Evolutionary conservation across 306 rosid species (phyloP), one percentile per base, ranked within the genome.

Genomic region (Casuarina equisetifolia): DNA sequence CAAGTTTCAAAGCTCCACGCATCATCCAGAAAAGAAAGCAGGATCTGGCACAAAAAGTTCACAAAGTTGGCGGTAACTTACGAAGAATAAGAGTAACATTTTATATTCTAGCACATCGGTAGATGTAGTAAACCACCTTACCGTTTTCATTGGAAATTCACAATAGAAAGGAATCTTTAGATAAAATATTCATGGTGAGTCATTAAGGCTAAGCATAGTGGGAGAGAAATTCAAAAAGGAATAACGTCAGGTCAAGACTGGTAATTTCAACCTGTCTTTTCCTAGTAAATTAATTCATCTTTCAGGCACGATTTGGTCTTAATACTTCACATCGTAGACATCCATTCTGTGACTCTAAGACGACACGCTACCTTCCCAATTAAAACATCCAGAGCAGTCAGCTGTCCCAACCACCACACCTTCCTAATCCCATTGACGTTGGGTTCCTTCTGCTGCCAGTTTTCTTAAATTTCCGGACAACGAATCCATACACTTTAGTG

Each of bases 321-420:
- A 9, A 20, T 58, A 13, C 35, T 58, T 62, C 44, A 36, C 36
- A 12, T 35, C 43, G 9, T 38, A 61, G 68, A 43, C 44, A 25
- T 12, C 2, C 67, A 11, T 32, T 61, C 35, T 59, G 17, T 35
- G 25, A 32, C 42, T 16, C 25, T 4, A 11, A 15, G 38, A 11
- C 4, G 61, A 54, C 16, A n/a, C 17, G 19, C 1, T 55, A 52
- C 7, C 38, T 35, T 12, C 68, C 42, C n/a, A 40, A 39, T 40
- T 13, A 42, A 42, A 66, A 66, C 48, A 40, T 15, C 6, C 32
- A 46, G 10, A 67, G 17, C 48, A 42, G 71, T 67, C 8, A n/a
- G 50, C 71, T 42, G 3, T 67, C 71, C 42, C 71, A 67, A 67
- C 50, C 4, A 67, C 71, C 50, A 3, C 71, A 8, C 71, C 70